These are phyloP conservation scores for Neofusicoccum sp. DNA, from an alignment of 2,329 filamentous ascomycete species.

Conservation along the genomic window DNA sequence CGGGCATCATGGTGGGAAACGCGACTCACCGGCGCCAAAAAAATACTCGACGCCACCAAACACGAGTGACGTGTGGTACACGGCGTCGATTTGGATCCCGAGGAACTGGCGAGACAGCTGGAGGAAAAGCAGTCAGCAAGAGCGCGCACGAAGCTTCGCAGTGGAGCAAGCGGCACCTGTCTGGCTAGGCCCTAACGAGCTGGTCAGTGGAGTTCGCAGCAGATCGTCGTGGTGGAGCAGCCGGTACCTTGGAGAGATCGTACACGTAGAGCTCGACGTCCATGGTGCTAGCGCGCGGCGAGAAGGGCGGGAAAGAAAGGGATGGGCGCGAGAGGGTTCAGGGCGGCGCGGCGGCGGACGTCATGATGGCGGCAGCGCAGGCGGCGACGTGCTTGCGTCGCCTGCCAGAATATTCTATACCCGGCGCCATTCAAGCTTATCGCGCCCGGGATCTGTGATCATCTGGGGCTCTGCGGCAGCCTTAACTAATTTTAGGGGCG, in stretches of 20 bases:
- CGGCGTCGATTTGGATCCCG: constrained; percentile 76
- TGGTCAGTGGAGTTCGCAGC: constrained; percentile 5
- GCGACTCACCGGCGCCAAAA: constrained; percentile 69
- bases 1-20: not conserved
- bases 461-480: constrained; percentile 12
- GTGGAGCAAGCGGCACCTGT: constrained; percentile 24
- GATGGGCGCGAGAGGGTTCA: not conserved
- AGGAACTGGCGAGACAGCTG: constrained; percentile 59
- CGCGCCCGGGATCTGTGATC: not conserved
- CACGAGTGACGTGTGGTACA: constrained; percentile 93
- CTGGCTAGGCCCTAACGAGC: constrained; percentile 53
- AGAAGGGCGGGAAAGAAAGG: not conserved
- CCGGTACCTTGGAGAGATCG: constrained; percentile 46
- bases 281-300: constrained; percentile 33
- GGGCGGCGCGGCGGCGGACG: not conserved
- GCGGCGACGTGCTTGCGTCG: constrained; percentile 7
- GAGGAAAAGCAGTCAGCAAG: not conserved
- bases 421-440: constrained; percentile 10
- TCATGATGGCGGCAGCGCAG: not conserved
- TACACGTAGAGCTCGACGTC: constrained; percentile 53
- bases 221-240: not conserved
- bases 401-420: constrained; percentile 13
- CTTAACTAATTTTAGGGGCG: not conserved
- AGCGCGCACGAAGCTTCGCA: constrained; percentile 27
- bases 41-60: constrained; percentile 84